These are phyloP conservation scores for Termitomyces sp. DNA, from an alignment of 768 basidiomycete species.

Conservation along the genomic window DNA sequence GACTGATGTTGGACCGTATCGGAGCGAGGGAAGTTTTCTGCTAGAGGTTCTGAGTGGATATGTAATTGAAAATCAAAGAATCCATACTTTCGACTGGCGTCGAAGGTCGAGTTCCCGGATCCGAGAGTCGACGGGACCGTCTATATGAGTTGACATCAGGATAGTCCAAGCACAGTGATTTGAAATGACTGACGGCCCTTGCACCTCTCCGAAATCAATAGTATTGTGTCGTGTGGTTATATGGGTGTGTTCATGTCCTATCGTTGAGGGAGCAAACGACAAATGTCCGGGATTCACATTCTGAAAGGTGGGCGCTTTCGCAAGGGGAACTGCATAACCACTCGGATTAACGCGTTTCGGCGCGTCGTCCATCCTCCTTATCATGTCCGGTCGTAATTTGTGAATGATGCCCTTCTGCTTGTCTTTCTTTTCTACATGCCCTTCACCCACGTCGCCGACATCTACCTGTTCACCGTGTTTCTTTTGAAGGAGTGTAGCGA, in stretches of 20 bases:
- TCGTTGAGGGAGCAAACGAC: constrained; percentile 16
- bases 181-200: not conserved
- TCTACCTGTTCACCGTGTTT: constrained; percentile 20
- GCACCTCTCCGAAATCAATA: constrained; percentile 5
- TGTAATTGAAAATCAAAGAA: not conserved
- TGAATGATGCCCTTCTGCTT: constrained; percentile 24
- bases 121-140: constrained; percentile 31
- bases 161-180: not conserved
- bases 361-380: constrained; percentile 64
- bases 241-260: not conserved
- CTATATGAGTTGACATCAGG: constrained; percentile 1
- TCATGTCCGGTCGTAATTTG: constrained; percentile 68
- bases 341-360: constrained; percentile 73
- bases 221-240: not conserved
- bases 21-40: constrained; percentile 33
- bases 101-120: constrained; percentile 31
- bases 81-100: constrained; percentile 31
- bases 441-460: constrained; percentile 18
- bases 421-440: constrained; percentile 13
- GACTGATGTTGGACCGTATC: constrained; percentile 28
- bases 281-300: constrained; percentile 13
- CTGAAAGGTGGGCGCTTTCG: constrained; percentile 16
- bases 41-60: not conserved
- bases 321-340: constrained; percentile 43
- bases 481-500: constrained; percentile 30